phyloP scores from a whole-genome alignment of 352 stramenopile genomes.

The Aphanomyces cochlioides region DNA sequence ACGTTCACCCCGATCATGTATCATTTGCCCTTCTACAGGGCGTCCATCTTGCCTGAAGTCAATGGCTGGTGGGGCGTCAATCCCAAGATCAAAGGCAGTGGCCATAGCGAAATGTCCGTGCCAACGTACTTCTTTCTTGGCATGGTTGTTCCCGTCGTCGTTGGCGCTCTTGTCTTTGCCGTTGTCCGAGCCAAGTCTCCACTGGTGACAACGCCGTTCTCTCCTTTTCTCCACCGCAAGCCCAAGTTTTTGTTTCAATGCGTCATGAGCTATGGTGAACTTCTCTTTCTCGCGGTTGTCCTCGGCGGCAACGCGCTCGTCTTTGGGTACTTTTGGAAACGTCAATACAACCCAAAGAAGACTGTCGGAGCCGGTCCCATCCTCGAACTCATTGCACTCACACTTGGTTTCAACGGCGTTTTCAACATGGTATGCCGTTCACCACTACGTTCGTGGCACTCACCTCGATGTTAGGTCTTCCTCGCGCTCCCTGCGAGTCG shows the following conservation, averaged over 20 bases:
- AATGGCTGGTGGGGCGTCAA: slow-evolving; percentile 26
- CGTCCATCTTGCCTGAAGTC: not conserved
- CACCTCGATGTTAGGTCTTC: slow-evolving; percentile 42
- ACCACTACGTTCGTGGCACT: not conserved
- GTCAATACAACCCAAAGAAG: slow-evolving; percentile 23
- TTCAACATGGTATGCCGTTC: slow-evolving; percentile 54
- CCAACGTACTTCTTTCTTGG: slow-evolving; percentile 50
- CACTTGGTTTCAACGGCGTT: slow-evolving; percentile 48
- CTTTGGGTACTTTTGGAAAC: slow-evolving; percentile 47
- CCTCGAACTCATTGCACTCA: not conserved
- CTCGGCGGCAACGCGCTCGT: slow-evolving; percentile 51
- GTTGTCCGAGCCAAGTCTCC: slow-evolving; percentile 33
- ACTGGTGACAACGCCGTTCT: slow-evolving; percentile 34
- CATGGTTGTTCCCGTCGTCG: slow-evolving; percentile 40
- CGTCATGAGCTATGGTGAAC: slow-evolving; percentile 56
- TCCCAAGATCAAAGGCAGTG: slow-evolving; percentile 32
- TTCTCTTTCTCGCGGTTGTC: slow-evolving; percentile 49
- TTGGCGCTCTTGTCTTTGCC: slow-evolving; percentile 41
- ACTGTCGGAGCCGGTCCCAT: slow-evolving; percentile 44
- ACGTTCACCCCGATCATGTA: slow-evolving; percentile 2
- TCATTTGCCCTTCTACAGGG: not conserved
- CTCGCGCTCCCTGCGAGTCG: slow-evolving; percentile 54
- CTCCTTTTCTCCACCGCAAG: slow-evolving; percentile 45
- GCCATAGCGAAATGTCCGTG: slow-evolving; percentile 44
- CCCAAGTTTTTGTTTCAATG: slow-evolving; percentile 32